Percentiles rank a stretch among this genome's conserved stretches.
These are phyloP conservation scores for Scedosporium minutisporum DNA, from an alignment of 2,329 filamentous ascomycete genomes.

Conservation along the genomic window DNA sequence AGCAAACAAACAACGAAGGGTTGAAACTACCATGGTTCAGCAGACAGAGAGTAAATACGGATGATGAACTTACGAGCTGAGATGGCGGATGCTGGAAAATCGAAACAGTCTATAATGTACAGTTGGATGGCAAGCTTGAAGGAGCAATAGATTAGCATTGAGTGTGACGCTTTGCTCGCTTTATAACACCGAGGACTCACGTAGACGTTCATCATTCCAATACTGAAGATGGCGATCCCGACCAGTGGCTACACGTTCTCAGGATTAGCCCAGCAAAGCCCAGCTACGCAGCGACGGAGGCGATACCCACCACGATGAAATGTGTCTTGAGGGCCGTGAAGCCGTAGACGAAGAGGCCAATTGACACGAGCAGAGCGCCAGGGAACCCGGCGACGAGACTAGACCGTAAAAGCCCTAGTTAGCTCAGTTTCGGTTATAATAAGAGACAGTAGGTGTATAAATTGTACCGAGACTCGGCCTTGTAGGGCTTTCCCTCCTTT, in stretches of 20 bases:
- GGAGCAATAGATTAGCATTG: neutral
- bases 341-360: constrained; percentile 6
- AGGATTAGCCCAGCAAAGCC: neutral
- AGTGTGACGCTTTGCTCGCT: neutral
- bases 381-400: constrained; percentile 4
- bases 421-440: neutral
- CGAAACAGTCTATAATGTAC: constrained; percentile 1
- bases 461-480: neutral
- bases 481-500: neutral
- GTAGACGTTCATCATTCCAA: constrained; percentile 3
- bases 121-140: constrained; percentile 3
- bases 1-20: constrained; percentile 1
- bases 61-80: neutral
- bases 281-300: neutral
- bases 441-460: neutral
- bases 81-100: constrained; percentile 3
- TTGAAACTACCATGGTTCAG: neutral
- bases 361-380: constrained; percentile 1
- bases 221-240: neutral
- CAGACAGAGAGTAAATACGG: neutral
- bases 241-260: constrained; percentile 3
- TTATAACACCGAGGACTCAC: neutral
- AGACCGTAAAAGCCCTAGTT: neutral
- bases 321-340: constrained; percentile 6
- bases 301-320: constrained; percentile 6